Evolutionary conservation across 1,139 yeast species (phyloP).

Genomic region (Debaryomyces robertsiae): DNA sequence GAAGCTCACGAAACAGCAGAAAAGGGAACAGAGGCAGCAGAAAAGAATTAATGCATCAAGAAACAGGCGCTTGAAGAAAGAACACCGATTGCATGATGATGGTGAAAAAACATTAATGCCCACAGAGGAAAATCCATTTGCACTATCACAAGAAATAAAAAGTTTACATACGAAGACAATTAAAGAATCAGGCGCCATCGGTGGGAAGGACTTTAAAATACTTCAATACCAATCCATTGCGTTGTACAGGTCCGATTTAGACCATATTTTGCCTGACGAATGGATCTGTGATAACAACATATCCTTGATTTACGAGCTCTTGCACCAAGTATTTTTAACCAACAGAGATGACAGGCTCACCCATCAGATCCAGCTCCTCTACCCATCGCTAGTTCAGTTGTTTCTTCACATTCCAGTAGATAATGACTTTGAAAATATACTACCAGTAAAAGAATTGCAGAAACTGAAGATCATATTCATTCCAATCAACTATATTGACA

Average conservation of each 20-base stretch:
- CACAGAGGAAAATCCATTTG: slow-evolving; percentile 22
- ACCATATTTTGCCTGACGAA: slow-evolving; percentile 51
- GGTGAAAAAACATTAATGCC: neutral
- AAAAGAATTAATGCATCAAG: slow-evolving; percentile 32
- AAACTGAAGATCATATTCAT: slow-evolving; percentile 39
- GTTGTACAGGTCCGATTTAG: slow-evolving; percentile 40
- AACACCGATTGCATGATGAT: slow-evolving; percentile 15
- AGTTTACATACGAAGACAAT: slow-evolving; percentile 20
- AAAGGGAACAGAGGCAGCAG: slow-evolving; percentile 31
- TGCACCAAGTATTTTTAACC: slow-evolving; percentile 28
- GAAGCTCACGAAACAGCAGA: slow-evolving; percentile 32
- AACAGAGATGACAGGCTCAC: slow-evolving; percentile 17
- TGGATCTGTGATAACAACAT: slow-evolving; percentile 79
- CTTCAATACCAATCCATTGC: slow-evolving; percentile 46
- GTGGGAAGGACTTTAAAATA: slow-evolving; percentile 27
- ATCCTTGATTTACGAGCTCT: slow-evolving; percentile 60
- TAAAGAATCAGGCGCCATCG: slow-evolving; percentile 14
- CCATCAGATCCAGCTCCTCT: slow-evolving; percentile 35
- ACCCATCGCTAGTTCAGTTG: slow-evolving; percentile 44
- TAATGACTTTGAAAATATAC: slow-evolving; percentile 28
- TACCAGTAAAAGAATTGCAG: slow-evolving; percentile 37
- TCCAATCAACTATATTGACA: slow-evolving; percentile 45
- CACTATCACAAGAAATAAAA: slow-evolving; percentile 28
- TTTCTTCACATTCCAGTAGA: slow-evolving; percentile 38
- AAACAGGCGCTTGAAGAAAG: slow-evolving; percentile 23